phyloP scores from a whole-genome alignment of 2,329 filamentous ascomycete species.

The Alternaria consortialis region DNA sequence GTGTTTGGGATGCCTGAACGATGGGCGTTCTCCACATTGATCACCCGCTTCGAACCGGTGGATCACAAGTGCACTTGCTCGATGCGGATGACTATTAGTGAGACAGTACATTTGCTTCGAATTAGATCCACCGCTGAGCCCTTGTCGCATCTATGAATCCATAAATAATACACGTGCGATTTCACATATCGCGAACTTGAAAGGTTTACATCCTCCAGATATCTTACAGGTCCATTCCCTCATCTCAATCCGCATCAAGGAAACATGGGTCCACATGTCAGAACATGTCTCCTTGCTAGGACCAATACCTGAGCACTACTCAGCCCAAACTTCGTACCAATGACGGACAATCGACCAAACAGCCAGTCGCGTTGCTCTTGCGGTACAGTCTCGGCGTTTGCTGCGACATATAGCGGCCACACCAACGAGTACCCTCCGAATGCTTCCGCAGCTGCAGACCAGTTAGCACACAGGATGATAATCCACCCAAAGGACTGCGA shows the following conservation, averaged over 20 bases:
- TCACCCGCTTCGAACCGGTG: constrained; percentile 3
- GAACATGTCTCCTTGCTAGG: constrained; percentile 46
- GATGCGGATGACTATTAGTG: not conserved
- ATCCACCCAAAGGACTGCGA: not conserved
- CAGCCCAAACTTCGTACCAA: constrained; percentile 50
- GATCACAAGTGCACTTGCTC: constrained; percentile 7
- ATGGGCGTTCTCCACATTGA: constrained; percentile 1
- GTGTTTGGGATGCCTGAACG: not conserved
- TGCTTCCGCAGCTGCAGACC: constrained; percentile 46
- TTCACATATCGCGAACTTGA: not conserved
- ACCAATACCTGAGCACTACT: constrained; percentile 48
- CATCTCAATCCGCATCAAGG: constrained; percentile 20
- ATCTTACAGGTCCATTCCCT: not conserved
- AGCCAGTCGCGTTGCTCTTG: constrained; percentile 51
- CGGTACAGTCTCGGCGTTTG: constrained; percentile 49
- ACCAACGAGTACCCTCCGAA: constrained; percentile 53
- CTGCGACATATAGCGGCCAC: constrained; percentile 53
- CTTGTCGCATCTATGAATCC: not conserved
- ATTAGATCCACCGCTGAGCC: not conserved
- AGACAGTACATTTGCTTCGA: not conserved
- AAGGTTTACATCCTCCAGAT: not conserved
- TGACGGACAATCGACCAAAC: constrained; percentile 45
- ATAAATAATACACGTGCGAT: not conserved
- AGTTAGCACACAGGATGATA: constrained; percentile 20
- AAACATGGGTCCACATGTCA: constrained; percentile 50